Evolutionary conservation across 352 stramenopile species (phyloP), one percentile per base, ranked within the genome.

Genomic region (Pilasporangium apinafurcum): DNA sequence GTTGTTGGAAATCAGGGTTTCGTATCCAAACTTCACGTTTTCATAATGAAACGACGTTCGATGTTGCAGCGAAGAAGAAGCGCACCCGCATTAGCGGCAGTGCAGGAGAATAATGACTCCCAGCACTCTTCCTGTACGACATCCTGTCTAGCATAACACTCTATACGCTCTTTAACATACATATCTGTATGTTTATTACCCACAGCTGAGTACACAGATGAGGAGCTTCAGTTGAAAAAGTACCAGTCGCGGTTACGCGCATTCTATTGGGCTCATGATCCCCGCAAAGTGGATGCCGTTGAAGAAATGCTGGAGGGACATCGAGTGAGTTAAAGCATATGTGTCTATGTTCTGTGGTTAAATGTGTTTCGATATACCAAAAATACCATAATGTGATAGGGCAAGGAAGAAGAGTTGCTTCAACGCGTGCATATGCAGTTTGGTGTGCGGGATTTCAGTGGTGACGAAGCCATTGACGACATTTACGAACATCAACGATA

Each of bases 401-500:
- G 60, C 21, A 49, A 62, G 3, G 78, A 91, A 17, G 75, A 88
- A 27, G 55, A 48, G 41, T 66, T 82, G 37, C 37, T 91, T 33
- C 69, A 84, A 51, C 58, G 53, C 7, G 59, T 87, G 22, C 75
- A 91, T 43, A 53, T 53, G 12, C 62, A 88, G 37, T 76, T 77
- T 32, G 78, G 70, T 18, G 78, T 81, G 33, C 75, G 78, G 10
- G 78, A 91, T 47, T 82, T 88, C 35, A 63, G 66, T 32, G 74
- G 72, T 7, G 72, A 90, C 47, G 52, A 65, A 25, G 74, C 72
- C 2, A 56, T 87, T 6, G 78, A 91, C 51, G 78, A 86, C 29
- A 53, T 86, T 20, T 91, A 88, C 54, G 78, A 91, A 49, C 74
- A 91, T 43, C 65, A 88, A 45, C 66, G 78, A n/a, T 91, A 88